Evolutionary conservation across 805 yeast species (phyloP).

Genomic region (Yueomyces sp.): DNA sequence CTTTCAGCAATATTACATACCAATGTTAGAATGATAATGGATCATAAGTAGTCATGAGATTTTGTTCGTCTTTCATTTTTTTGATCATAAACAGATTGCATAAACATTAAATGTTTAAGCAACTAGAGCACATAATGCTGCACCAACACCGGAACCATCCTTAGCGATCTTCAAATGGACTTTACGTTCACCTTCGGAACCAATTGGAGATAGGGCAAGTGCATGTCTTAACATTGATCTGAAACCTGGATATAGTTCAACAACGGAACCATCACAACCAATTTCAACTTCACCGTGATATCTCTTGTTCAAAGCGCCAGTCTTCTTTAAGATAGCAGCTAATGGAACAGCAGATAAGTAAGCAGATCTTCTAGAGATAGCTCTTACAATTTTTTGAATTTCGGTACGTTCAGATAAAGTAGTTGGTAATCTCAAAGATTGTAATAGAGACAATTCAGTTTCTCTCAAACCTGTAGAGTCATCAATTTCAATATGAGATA

Average conservation of each 20-base stretch:
- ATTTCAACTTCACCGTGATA: slow-evolving; percentile 71
- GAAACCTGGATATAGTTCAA: slow-evolving; percentile 88
- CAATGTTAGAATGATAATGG: no score
- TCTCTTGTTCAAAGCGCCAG: slow-evolving; percentile 43
- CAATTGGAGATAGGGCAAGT: slow-evolving; percentile 51
- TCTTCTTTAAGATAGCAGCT: slow-evolving; percentile 62
- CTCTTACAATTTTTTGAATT: slow-evolving; percentile 60
- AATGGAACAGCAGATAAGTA: slow-evolving; percentile 78
- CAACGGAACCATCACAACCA: slow-evolving; percentile 92
- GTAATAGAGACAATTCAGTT: slow-evolving; percentile 55
- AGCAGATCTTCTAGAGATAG: slow-evolving; percentile 83
- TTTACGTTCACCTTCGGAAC: slow-evolving; percentile 62
- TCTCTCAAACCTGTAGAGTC: slow-evolving; percentile 58
- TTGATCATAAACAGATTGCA: no score
- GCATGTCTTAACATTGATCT: slow-evolving; percentile 72
- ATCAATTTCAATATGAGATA: slow-evolving; percentile 78
- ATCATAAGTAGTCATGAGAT: no score
- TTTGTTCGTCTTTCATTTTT: no score
- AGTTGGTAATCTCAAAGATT: slow-evolving; percentile 57
- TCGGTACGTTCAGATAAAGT: slow-evolving; percentile 57
- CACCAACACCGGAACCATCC: slow-evolving; percentile 97
- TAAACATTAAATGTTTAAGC: slow-evolving; percentile 8
- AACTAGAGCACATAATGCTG: slow-evolving; percentile 74
- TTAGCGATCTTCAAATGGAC: slow-evolving; percentile 71
- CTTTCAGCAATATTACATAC: no score